phyloP scores from a whole-genome alignment of 495 filamentous ascomycete species.

The Trichoderma virens region DNA sequence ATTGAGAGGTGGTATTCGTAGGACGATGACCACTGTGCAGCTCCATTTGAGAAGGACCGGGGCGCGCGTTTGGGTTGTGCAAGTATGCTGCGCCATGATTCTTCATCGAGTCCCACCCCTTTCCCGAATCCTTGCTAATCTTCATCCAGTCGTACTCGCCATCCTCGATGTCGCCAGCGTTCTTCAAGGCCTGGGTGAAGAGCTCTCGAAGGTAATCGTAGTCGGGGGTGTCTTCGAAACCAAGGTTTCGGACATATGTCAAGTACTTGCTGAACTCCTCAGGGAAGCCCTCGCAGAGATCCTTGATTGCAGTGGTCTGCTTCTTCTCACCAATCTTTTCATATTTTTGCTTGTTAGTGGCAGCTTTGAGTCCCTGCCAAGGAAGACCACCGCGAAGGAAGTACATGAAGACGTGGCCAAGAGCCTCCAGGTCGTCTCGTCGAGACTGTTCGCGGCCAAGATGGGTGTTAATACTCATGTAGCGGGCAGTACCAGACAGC shows the following conservation, averaged over 20 bases:
- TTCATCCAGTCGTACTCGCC: conserved; percentile 99
- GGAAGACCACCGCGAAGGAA: conserved; percentile 93
- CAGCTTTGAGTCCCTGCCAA: conserved; percentile 98
- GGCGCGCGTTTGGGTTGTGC: conserved; percentile 64
- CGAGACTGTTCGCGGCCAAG: conserved; percentile 92
- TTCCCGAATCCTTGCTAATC: conserved; percentile 70
- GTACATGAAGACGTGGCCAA: conserved; percentile 99
- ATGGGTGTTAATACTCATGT: conserved; percentile 99
- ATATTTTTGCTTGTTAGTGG: conserved; percentile 99
- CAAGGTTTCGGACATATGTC: conserved; percentile 92
- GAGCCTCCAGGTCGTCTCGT: conserved; percentile 89
- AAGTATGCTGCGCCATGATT: conserved; percentile 66
- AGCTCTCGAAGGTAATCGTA: conserved; percentile 97
- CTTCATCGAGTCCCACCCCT: conserved; percentile 84
- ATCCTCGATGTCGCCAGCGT: conserved; percentile 89
- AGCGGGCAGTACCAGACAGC: conserved; percentile 90
- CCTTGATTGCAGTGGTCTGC: conserved; percentile 93
- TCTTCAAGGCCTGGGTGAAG: conserved; percentile 94
- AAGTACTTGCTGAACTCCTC: conserved; percentile 98
- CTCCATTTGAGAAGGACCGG: conserved; percentile 70
- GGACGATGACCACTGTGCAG: conserved; percentile 55
- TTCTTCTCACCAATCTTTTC: conserved; percentile 99
- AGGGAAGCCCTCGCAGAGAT: conserved; percentile 93
- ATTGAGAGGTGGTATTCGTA: conserved; percentile 53
- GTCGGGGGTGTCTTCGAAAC: conserved; percentile 97